A percentile compares a stretch with the other conserved stretches of the same genome.
phyloP scores from a whole-genome alignment of 2,329 filamentous ascomycete species.

The Exophiala sp. region DNA sequence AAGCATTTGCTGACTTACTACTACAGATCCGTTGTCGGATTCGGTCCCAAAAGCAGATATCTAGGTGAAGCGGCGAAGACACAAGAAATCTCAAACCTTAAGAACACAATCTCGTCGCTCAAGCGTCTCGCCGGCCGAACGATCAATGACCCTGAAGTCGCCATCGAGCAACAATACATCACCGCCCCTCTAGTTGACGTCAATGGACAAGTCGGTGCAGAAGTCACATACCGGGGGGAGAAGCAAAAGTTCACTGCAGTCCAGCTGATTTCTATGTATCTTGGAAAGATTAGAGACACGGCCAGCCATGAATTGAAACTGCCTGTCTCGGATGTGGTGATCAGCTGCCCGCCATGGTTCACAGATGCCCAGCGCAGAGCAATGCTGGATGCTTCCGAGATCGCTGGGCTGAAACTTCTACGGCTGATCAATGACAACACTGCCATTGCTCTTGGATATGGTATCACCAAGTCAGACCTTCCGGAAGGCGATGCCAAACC shows the following conservation, averaged over 20 bases:
- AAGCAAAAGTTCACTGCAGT: conserved; percentile 94
- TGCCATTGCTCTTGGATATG: conserved; percentile 90
- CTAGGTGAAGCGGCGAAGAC: conserved; percentile 95
- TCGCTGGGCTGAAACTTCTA: conserved; percentile 87
- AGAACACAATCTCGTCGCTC: conserved; percentile 92
- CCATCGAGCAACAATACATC: conserved; percentile 88
- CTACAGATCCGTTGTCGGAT: conserved; percentile 81
- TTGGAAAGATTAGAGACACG: conserved; percentile 90
- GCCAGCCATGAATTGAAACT: conserved; percentile 82
- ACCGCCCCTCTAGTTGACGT: conserved; percentile 83
- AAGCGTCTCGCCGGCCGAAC: conserved; percentile 88
- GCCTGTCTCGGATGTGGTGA: conserved; percentile 86
- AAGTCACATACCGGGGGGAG: conserved; percentile 89
- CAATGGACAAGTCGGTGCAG: conserved; percentile 89
- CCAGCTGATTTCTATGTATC: conserved; percentile 90
- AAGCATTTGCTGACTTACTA: conserved; percentile 5
- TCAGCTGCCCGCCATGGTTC: conserved; percentile 96
- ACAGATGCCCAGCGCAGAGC: conserved; percentile 88
- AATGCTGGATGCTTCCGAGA: conserved; percentile 86
- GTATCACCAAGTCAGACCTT: conserved; percentile 96
- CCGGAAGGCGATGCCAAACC: conserved; percentile 87
- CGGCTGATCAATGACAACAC: conserved; percentile 98
- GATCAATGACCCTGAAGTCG: conserved; percentile 84
- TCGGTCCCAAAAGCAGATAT: conserved; percentile 89
- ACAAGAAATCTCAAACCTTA: conserved; percentile 98